Evolutionary conservation across 1,284 basidiomycete species (phyloP), one percentile per base, ranked within the genome.

Genomic region (Agroathelia rolfsii): DNA sequence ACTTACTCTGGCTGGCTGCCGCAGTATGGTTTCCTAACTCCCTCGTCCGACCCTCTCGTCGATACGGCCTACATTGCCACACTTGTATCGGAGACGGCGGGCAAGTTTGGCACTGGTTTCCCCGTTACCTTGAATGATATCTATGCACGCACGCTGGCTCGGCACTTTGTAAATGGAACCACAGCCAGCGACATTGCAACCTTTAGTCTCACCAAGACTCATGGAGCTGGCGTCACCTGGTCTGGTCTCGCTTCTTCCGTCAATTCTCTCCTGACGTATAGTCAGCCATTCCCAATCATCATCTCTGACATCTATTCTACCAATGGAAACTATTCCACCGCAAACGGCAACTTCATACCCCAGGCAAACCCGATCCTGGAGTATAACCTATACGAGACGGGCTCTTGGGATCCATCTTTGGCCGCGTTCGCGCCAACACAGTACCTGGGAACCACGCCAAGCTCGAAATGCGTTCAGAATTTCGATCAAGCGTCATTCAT

Each of bases 191-290:
- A 78, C 42, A 72, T 78, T 43, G 76, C 74, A 50, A 69, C 65
- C 0, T 76, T 74, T 50, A 69, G 65, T 0, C 76, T 76, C 34
- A 51, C 66, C 21, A 59, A 66, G 5, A 62, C 62, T 3, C 76
- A 80, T 39, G 76, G 76, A 15, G 73, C 74, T 13, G 76, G 76
- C 11, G 71, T 78, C 41, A 56, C 76, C 10, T 78, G 76, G 76
- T 76, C 73, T 4, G 42, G 66, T 22, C 64, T 76, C 17, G 64
- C 69, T 3, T 47, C 54, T 3, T 30, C 10, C 24, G n/a, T 6
- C 22, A 39, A 17, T 40, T n/a, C n/a, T n/a, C 49, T 45, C 15
- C 55, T 59, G 20, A 56, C 61, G 28, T 45, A 56, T 15, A 45
- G 52, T 8, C 53, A 61, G 5, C 77, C 74, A 2, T 75, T 77